A percentile compares a stretch with the other conserved stretches of the same genome.
These are phyloP conservation scores for Symbiotaphrina buchneri DNA, from an alignment of 495 filamentous ascomycete genomes.

Conservation along the genomic window DNA sequence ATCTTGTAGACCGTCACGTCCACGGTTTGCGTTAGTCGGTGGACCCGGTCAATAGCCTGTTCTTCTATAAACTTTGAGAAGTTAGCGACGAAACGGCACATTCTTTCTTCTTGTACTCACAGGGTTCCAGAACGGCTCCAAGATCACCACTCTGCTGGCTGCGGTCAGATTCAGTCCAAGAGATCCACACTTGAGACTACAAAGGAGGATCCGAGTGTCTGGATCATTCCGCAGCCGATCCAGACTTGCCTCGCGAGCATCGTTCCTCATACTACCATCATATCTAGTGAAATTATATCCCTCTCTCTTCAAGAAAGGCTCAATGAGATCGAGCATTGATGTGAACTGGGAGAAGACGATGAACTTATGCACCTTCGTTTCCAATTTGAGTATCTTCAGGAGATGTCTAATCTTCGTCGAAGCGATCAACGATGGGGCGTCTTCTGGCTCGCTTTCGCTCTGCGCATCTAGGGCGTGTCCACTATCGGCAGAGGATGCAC, in stretches of 20 bases:
- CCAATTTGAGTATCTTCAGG: slow-evolving; percentile 56
- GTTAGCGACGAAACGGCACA: background rate
- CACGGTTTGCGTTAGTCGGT: slow-evolving; percentile 81
- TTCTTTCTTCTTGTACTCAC: slow-evolving; percentile 33
- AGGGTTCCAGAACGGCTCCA: slow-evolving; percentile 98
- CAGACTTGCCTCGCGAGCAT: slow-evolving; percentile 71
- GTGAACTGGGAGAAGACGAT: slow-evolving; percentile 98
- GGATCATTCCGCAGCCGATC: slow-evolving; percentile 49
- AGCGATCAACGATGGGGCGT: slow-evolving; percentile 20
- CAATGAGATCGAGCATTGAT: slow-evolving; percentile 89
- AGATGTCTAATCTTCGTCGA: slow-evolving; percentile 86
- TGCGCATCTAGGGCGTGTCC: slow-evolving; percentile 11
- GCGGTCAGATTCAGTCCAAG: slow-evolving; percentile 88
- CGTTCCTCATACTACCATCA: slow-evolving; percentile 90
- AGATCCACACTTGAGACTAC: slow-evolving; percentile 80
- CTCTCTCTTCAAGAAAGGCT: slow-evolving; percentile 62
- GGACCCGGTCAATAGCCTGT: slow-evolving; percentile 94
- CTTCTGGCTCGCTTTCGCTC: slow-evolving; percentile 6
- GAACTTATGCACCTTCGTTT: slow-evolving; percentile 64
- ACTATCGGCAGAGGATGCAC: slow-evolving; percentile 15
- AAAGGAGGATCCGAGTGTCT: slow-evolving; percentile 59
- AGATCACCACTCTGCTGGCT: slow-evolving; percentile 76
- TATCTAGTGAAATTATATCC: slow-evolving; percentile 67
- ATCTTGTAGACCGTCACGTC: slow-evolving; percentile 91
- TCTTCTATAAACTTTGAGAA: slow-evolving; percentile 69